Base-by-base conservation (phyloP, 163 green algal species). In the Scenedesmus sp. region DNA sequence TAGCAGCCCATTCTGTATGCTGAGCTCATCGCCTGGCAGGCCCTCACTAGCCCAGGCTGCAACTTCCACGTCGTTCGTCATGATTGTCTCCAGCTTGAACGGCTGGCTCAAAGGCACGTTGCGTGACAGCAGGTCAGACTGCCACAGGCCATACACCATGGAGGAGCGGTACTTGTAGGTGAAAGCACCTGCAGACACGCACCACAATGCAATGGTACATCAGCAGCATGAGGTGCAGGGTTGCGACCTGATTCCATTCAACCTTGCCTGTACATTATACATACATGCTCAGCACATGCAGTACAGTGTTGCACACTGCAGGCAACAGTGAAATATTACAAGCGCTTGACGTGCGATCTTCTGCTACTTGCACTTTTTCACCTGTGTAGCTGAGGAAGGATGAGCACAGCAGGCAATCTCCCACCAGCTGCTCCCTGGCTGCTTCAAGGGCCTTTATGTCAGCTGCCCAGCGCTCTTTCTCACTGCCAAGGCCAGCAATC, bases 1-100 rank as follows among this genome's bases (percentile, higher is more conserved):
- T 20, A 99, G 92, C 86, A 99, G 97, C 76, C 97, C 97, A 78
- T 99, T 99, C 94, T 99, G 97, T 0, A 99, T 92, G 70, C 92
- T 96, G 46, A 99, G 95, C 93, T 99, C 97, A 90, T 99, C 97
- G 44, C 91, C 93, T 12, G 97, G 97, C 89, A 99, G 94, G 24
- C 97, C 97, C 80, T 98, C 95, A 26, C 89, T 94, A 10, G 94
- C 94, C 97, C 97, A 99, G 81, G 93, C 72, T 0, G 94, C 94
- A 0, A 95, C 95, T 93, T 98, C 96, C 86, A 98, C 96, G 43
- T 99, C 97, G 49, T 85, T 93, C 3, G 97, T 98, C 78, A 99
- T 93, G 84, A 98, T 94, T 42, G 90, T 87, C 92, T 98, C 96
- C 81, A 99, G 92, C 30, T 87, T 91, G 94, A 98, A 98, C 18